Evolutionary conservation across 2,329 filamentous ascomycete species (phyloP).

Genomic region (Neopestalotiopsis sp.): DNA sequence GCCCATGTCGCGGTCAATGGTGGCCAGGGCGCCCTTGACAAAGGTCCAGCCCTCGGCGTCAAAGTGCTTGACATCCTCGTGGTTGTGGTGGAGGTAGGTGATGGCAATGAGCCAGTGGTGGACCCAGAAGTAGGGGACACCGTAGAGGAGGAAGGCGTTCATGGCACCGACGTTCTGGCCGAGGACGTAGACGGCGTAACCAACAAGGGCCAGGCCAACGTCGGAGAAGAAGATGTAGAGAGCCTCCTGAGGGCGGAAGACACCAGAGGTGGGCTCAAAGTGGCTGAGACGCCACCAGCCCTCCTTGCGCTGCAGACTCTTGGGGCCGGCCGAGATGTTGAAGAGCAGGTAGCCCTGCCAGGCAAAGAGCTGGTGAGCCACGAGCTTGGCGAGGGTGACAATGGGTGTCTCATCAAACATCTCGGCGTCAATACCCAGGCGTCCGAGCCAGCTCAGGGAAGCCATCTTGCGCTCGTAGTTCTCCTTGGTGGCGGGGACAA

Average conservation of each 20-base stretch:
- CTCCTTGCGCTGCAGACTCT: slow-evolving; percentile 48
- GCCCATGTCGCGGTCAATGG: slow-evolving; percentile 68
- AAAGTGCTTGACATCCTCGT: slow-evolving; percentile 62
- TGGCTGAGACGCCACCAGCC: slow-evolving; percentile 56
- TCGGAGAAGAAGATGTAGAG: slow-evolving; percentile 63
- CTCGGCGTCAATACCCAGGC: slow-evolving; percentile 48
- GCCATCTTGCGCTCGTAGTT: slow-evolving; percentile 40
- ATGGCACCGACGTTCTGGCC: slow-evolving; percentile 58
- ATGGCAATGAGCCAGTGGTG: slow-evolving; percentile 77
- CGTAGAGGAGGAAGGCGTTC: slow-evolving; percentile 64
- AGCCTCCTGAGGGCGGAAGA: slow-evolving; percentile 64
- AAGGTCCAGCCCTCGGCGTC: slow-evolving; percentile 65
- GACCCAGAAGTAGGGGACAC: slow-evolving; percentile 70
- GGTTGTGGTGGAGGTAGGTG: slow-evolving; percentile 77
- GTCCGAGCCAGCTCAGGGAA: slow-evolving; percentile 34
- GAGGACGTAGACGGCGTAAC: slow-evolving; percentile 55
- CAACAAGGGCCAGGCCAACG: slow-evolving; percentile 60
- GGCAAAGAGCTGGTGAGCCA: slow-evolving; percentile 67
- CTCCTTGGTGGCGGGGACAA: slow-evolving; percentile 57
- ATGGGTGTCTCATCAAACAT: slow-evolving; percentile 69
- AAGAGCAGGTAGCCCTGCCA: slow-evolving; percentile 69
- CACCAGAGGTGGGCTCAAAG: slow-evolving; percentile 64
- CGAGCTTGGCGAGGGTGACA: slow-evolving; percentile 55
- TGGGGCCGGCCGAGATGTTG: slow-evolving; percentile 57
- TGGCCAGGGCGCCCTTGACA: slow-evolving; percentile 65